Percentiles rank a stretch among this genome's conserved stretches.
Conservation (phyloP, 2,329 filamentous ascomycete genomes). For the Ilyonectria robusta region DNA sequence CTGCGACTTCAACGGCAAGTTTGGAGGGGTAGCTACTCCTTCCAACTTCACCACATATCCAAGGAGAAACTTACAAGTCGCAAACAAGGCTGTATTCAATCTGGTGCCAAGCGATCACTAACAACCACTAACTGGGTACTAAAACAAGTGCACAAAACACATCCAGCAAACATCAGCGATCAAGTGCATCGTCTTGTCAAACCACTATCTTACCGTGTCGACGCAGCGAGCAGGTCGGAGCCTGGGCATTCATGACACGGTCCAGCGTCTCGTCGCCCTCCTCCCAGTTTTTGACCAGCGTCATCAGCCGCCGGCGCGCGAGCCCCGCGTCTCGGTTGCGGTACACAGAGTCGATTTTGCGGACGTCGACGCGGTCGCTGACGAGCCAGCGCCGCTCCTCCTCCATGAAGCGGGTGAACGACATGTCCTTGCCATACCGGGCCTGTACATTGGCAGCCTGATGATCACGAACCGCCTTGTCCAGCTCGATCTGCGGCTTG, state of each 20-base stretch:
- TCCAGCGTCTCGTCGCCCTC: slow-evolving; percentile 56
- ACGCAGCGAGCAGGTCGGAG: slow-evolving; percentile 46
- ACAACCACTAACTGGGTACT: neutral
- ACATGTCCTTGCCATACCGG: slow-evolving; percentile 49
- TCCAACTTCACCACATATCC: neutral
- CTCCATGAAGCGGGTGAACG: slow-evolving; percentile 51
- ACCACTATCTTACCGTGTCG: slow-evolving; percentile 23
- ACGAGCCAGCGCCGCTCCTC: slow-evolving; percentile 58
- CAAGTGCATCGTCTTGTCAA: neutral
- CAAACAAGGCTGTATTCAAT: neutral
- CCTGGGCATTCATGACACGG: slow-evolving; percentile 52
- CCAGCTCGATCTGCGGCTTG: slow-evolving; percentile 44
- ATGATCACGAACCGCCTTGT: slow-evolving; percentile 50
- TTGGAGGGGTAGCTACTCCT: neutral
- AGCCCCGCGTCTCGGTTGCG: slow-evolving; percentile 58
- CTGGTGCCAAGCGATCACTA: neutral
- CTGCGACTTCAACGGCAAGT: neutral
- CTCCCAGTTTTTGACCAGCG: slow-evolving; percentile 57
- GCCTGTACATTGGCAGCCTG: slow-evolving; percentile 51
- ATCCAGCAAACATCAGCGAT: neutral
- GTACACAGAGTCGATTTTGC: slow-evolving; percentile 61
- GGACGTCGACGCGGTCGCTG: slow-evolving; percentile 56
- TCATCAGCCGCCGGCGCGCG: slow-evolving; percentile 53
- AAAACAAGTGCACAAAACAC: neutral
- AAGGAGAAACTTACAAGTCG: neutral